phyloP scores from a whole-genome alignment of 139 green algal species.

The Bryopsis sp. region DNA sequence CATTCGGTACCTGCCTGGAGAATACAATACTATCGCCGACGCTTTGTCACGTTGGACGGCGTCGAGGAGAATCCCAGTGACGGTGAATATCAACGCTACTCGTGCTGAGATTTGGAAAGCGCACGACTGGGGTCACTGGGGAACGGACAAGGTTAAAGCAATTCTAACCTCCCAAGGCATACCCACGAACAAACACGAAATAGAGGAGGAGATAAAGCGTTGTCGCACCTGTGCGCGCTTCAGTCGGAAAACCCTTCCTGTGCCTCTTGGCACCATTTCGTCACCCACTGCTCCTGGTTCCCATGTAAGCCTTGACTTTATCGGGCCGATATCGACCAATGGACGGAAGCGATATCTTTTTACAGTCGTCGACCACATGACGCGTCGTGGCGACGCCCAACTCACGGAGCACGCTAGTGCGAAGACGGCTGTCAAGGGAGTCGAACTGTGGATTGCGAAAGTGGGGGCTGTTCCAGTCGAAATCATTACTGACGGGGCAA shows the following conservation, averaged over 20 bases:
- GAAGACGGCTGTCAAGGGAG: neutral
- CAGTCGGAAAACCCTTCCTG: too few relatives aligned
- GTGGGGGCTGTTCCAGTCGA: neutral
- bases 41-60: neutral
- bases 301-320: neutral
- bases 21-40: slow-evolving; percentile 11
- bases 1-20: neutral
- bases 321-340: neutral
- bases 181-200: too few relatives aligned
- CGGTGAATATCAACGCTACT: too few relatives aligned
- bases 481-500: slow-evolving; percentile 1
- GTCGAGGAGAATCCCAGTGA: too few relatives aligned
- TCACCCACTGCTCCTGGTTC: too few relatives aligned
- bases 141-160: too few relatives aligned
- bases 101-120: too few relatives aligned
- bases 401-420: neutral
- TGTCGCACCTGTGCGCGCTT: too few relatives aligned
- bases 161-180: too few relatives aligned
- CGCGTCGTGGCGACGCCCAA: neutral
- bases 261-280: too few relatives aligned
- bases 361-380: neutral
- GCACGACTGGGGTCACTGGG: too few relatives aligned
- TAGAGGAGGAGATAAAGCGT: too few relatives aligned
- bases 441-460: slow-evolving; percentile 4
- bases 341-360: slow-evolving; percentile 1